Evolutionary conservation across 495 filamentous ascomycete species (phyloP).

Genomic region (Penicillium macrosclerotiorum): DNA sequence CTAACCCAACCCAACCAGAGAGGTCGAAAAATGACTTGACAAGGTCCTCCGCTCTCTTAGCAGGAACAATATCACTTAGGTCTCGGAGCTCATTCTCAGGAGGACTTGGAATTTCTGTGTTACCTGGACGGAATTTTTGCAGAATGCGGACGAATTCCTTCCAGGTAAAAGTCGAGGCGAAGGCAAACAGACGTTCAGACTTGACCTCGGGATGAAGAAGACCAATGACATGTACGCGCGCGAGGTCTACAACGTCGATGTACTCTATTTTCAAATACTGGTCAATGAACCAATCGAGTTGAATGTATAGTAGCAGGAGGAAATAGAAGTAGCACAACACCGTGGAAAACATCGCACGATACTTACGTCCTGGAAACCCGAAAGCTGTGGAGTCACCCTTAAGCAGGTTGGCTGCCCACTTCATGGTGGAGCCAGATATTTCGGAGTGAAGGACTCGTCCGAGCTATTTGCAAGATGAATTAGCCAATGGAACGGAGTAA

Average conservation of each 20-base stretch:
- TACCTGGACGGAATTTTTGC: conserved; percentile 15
- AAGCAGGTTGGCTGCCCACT: conserved; percentile 18
- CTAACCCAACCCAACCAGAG: too few species aligned
- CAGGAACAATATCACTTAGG: conserved; percentile 6
- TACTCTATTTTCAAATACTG: conserved; percentile 29
- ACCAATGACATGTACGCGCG: conserved; percentile 45
- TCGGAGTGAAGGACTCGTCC: conserved; percentile 29
- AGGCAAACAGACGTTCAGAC: conserved; percentile 44
- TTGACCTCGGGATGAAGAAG: conserved; percentile 40
- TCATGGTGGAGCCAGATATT: conserved; percentile 23
- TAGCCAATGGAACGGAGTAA: too few species aligned
- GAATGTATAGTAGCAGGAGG: not conserved
- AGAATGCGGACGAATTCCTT: conserved; percentile 16
- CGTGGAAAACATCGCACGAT: too few species aligned
- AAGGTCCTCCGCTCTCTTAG: conserved; percentile 8
- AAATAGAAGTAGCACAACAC: not conserved
- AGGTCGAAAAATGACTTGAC: too few species aligned
- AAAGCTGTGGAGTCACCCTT: conserved; percentile 18
- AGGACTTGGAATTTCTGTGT: conserved; percentile 8
- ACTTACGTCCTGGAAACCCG: not conserved
- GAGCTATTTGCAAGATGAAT: conserved; percentile 11
- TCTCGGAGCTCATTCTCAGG: conserved; percentile 5
- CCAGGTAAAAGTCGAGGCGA: conserved; percentile 14
- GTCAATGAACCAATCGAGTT: too few species aligned
- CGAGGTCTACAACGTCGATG: conserved; percentile 51